A percentile compares a stretch with the other conserved stretches of the same genome.
phyloP scores from a whole-genome alignment of 108 stramenopile genomes.

The Pseudonitzschia delicatissima region DNA sequence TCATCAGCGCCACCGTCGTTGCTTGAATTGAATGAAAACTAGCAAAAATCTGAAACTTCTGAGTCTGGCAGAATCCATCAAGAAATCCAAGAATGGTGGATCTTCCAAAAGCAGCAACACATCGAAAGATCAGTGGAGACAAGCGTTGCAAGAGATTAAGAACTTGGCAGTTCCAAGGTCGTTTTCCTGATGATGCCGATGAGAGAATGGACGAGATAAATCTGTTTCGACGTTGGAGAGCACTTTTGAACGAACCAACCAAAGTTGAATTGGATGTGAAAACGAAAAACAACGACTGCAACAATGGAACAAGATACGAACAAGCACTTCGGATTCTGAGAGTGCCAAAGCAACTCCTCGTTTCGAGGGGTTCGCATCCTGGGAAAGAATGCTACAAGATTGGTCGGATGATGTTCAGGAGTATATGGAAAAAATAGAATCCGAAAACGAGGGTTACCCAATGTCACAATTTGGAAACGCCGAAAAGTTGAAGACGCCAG shows the following conservation, averaged over 20 bases:
- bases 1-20: background rate
- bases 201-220: constrained; percentile 10
- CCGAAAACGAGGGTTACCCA: constrained; percentile 38
- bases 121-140: constrained; percentile 47
- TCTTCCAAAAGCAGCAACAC: constrained; percentile 4
- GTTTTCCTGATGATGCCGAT: constrained; percentile 1
- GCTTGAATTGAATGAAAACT: background rate
- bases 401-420: constrained; percentile 76
- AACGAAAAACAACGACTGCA: constrained; percentile 3
- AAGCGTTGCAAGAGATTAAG: constrained; percentile 60
- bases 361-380: constrained; percentile 73
- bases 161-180: constrained; percentile 33
- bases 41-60: constrained; percentile 8
- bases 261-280: constrained; percentile 20
- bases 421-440: constrained; percentile 48
- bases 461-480: constrained; percentile 42
- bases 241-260: constrained; percentile 41
- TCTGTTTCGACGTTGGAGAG: constrained; percentile 47
- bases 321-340: too few species aligned
- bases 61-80: constrained; percentile 25
- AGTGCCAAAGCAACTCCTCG: constrained; percentile 22
- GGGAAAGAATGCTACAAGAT: constrained; percentile 73
- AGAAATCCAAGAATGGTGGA: constrained; percentile 10
- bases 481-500: constrained; percentile 10
- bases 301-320: background rate